Evolutionary conservation across 768 basidiomycete species (phyloP), one percentile per base, ranked within the genome.

Genomic region (Panaeolus cyanescens): DNA sequence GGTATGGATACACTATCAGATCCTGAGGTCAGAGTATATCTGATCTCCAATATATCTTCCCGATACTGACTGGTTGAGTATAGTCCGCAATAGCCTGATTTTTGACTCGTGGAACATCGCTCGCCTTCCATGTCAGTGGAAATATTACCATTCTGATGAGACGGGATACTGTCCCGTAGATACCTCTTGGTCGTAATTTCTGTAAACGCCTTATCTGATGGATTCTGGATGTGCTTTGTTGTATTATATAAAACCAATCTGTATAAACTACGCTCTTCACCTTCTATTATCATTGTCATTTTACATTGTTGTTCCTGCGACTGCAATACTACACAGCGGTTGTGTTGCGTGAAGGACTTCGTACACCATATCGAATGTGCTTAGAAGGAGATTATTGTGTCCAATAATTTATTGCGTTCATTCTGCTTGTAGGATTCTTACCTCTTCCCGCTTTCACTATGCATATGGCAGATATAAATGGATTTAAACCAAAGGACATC

Each of bases 11-110:
- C 61, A 32, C 55, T 61, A 30, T 64, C 61, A 59, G 69, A 70
- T 45, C 70, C 69, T 50, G 70, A 70, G 65, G 74, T 73, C 53
- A 65, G 67, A 56, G n/a, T 30, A 50, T n/a, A 15, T 55, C 36
- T 34, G 28, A 22, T 20, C 20, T 56, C 22, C 13, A 36, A 36
- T 36, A n/a, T 6, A 10, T 20, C 28, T 9, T 1, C 40, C 32
- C 31, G 25, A 19, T 20, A 15, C 30, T 32, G 42, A 55, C 40
- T 31, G 4, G 28, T 50, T 45, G 4, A 39, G 25, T 57, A 19
- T 20, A 22, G 22, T 50, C 55, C 34, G 54, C 54, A 19, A 15
- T 36, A 50, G 22, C 45, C 19, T 56, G 22, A 34, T 28, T 32
- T 40, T 56, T 56, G 32, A 56, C 55, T 56, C 55, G 55, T 8